Conservation (phyloP, 2,329 filamentous ascomycete genomes). For the Neopestalotiopsis sp. region DNA sequence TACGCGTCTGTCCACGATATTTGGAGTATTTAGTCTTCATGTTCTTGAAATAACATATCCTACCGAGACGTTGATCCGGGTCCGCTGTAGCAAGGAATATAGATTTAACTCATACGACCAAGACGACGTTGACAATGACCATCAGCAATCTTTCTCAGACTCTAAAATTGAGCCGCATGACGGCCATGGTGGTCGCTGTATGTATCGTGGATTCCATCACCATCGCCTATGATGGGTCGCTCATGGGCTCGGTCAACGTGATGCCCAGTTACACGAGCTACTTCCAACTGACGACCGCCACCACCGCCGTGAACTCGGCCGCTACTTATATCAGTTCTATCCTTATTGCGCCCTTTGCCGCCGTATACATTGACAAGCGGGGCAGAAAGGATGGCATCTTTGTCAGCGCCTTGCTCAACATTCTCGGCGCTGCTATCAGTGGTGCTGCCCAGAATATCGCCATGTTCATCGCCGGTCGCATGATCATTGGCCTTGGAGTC, state of each 20-base stretch:
- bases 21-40: no score
- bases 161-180: slow-evolving; percentile 10
- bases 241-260: slow-evolving; percentile 36
- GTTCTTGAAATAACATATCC: no score
- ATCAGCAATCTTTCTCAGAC: neutral
- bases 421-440: slow-evolving; percentile 29
- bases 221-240: slow-evolving; percentile 15
- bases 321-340: slow-evolving; percentile 34
- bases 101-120: neutral
- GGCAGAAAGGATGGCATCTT: slow-evolving; percentile 33
- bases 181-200: slow-evolving; percentile 11
- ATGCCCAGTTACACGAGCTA: slow-evolving; percentile 39
- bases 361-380: slow-evolving; percentile 29
- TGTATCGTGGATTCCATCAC: slow-evolving; percentile 12
- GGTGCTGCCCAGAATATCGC: slow-evolving; percentile 30
- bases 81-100: neutral
- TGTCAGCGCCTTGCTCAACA: slow-evolving; percentile 24
- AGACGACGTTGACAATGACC: neutral
- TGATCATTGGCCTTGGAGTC: slow-evolving; percentile 31
- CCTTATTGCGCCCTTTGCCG: slow-evolving; percentile 26
- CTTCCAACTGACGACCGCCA: slow-evolving; percentile 39
- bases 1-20: neutral
- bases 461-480: slow-evolving; percentile 34
- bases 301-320: slow-evolving; percentile 37
- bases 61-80: no score